These are phyloP conservation scores for Lasiosphaeria hispida DNA, from an alignment of 495 filamentous ascomycete species.

Conservation along the genomic window DNA sequence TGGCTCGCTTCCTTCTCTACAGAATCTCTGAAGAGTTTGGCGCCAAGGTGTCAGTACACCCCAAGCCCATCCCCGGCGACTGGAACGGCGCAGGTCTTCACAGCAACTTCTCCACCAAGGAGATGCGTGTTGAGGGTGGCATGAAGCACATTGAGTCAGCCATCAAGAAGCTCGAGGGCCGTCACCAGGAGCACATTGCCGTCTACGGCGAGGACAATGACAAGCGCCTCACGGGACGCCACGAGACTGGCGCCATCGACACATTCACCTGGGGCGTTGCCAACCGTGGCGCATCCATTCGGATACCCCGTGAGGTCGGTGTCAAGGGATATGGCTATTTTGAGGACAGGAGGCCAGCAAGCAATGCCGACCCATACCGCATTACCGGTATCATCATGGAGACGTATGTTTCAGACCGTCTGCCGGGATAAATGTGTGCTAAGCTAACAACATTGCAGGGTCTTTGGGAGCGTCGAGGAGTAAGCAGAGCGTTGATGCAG, in stretches of 20 bases:
- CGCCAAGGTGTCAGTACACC: constrained; percentile 91
- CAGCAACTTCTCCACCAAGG: constrained; percentile 83
- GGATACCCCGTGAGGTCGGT: constrained; percentile 85
- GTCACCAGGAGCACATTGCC: constrained; percentile 92
- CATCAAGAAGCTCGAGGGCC: constrained; percentile 65
- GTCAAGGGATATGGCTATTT: constrained; percentile 98
- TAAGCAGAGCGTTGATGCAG: no score
- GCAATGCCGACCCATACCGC: constrained; percentile 91
- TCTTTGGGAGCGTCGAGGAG: no score
- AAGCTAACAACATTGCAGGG: no score
- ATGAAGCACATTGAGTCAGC: constrained; percentile 87
- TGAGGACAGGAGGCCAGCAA: constrained; percentile 92
- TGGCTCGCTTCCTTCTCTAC: constrained; percentile 93
- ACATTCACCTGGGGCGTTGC: constrained; percentile 94
- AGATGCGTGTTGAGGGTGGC: constrained; percentile 86
- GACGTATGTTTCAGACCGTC: constrained; percentile 16
- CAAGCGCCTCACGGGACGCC: constrained; percentile 83
- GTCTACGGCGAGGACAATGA: constrained; percentile 97
- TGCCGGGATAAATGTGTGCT: no score
- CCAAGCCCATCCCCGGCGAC: constrained; percentile 98
- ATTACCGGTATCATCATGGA: constrained; percentile 39
- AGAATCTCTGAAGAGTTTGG: constrained; percentile 97
- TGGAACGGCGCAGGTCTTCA: constrained; percentile 99
- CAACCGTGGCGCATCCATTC: constrained; percentile 86
- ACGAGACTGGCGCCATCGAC: constrained; percentile 93